Evolutionary conservation across 495 filamentous ascomycete genomes (phyloP).

Genomic region (Platismatia glauca): DNA sequence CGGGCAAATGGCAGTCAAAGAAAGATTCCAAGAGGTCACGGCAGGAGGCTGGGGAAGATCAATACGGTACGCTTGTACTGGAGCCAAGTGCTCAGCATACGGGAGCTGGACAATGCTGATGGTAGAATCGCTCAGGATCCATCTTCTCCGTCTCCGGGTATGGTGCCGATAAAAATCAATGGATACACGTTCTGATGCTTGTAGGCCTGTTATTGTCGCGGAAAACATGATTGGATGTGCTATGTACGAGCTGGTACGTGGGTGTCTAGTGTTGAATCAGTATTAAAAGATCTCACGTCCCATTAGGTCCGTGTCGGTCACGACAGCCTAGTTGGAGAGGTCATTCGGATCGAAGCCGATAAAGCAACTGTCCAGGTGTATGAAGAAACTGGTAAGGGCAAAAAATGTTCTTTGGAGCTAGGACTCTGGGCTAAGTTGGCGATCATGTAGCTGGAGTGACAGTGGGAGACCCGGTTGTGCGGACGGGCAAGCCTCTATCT

Average conservation of each 20-base stretch:
- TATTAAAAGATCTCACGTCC: conserved; percentile 18
- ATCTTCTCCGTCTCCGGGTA: conserved; percentile 80
- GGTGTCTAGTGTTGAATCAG: not conserved
- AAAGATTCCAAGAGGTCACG: conserved; percentile 34
- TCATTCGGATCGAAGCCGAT: conserved; percentile 93
- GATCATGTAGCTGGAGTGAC: conserved; percentile 66
- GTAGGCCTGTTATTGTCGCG: conserved; percentile 81
- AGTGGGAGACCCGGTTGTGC: conserved; percentile 84
- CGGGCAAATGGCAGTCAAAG: conserved; percentile 19
- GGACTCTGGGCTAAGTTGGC: conserved; percentile 21
- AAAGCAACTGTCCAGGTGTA: conserved; percentile 98
- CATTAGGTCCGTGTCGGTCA: conserved; percentile 76
- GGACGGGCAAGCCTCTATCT: conserved; percentile 89
- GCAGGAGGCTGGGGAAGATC: conserved; percentile 39
- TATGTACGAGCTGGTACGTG: conserved; percentile 91
- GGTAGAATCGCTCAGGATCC: conserved; percentile 36
- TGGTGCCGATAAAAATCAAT: conserved; percentile 24
- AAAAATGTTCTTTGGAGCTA: not conserved
- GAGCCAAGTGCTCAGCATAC: conserved; percentile 11
- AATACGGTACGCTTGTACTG: conserved; percentile 40
- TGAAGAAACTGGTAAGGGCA: conserved; percentile 79
- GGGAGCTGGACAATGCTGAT: conserved; percentile 3
- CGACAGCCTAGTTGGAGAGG: conserved; percentile 84
- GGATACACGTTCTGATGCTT: conserved; percentile 21
- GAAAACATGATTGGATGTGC: conserved; percentile 98